Evolutionary conservation across 192 early-diverging fungal species (phyloP).

Genomic region (Thamnidium elegans): DNA sequence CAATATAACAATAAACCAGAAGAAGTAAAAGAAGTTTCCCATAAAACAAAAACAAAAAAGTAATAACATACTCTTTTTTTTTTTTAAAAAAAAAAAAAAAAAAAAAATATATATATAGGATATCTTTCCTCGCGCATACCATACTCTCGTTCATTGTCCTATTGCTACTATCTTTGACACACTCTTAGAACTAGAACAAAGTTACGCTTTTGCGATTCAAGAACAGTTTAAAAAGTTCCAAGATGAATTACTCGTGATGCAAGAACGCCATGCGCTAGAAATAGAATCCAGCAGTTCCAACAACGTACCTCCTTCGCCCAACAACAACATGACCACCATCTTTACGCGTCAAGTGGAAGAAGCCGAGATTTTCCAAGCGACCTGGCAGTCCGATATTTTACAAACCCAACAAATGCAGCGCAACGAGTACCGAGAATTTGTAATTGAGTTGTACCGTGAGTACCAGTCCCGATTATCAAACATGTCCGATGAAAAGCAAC

Average conservation of each 20-base stretch:
- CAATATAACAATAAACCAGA: conserved; percentile 47
- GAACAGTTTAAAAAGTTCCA: conserved; percentile 25
- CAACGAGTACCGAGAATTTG: conserved; percentile 55
- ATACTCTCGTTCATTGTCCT: conserved; percentile 57
- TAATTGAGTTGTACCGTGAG: conserved; percentile 50
- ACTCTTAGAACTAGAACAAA: conserved; percentile 52
- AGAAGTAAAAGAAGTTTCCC: conserved; percentile 31
- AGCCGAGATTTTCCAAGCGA: conserved; percentile 49
- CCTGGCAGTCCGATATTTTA: conserved; percentile 49
- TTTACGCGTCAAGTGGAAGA: conserved; percentile 45
- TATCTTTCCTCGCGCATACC: conserved; percentile 55
- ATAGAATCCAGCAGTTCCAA: conserved; percentile 6
- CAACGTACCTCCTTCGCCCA: neutral
- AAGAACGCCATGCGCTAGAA: conserved; percentile 23
- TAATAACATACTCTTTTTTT: neutral
- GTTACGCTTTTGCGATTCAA: conserved; percentile 45
- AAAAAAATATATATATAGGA: too few species aligned
- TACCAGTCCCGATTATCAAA: conserved; percentile 35
- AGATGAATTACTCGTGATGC: conserved; percentile 1
- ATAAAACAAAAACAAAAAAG: neutral
- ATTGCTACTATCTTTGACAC: conserved; percentile 53
- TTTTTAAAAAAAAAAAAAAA: neutral
- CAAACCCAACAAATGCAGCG: conserved; percentile 47
- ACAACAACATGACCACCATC: conserved; percentile 31
- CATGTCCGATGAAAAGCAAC: neutral